Base-by-base conservation (phyloP, 108 stramenopile species). In the Nitzschia sp. region DNA sequence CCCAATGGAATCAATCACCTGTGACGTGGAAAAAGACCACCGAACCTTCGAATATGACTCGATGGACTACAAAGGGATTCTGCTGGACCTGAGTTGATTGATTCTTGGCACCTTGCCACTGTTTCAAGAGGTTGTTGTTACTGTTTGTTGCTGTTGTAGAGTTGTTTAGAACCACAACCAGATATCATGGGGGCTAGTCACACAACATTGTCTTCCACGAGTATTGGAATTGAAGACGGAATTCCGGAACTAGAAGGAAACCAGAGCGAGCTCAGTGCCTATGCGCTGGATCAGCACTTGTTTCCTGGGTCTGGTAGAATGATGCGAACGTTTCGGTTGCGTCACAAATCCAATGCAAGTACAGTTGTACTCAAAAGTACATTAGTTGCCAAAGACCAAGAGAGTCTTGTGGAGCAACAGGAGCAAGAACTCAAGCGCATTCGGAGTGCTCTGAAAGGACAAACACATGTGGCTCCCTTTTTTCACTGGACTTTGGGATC, bases 291-390 rank as follows among this genome's bases (percentile, higher is more conserved):
- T 8, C n/a, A 51, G 20, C 56, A 42, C 9, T 67, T 79, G 38
- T 65, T 70, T 58, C 88, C 91, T 0, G 88, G 84, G 8, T 86
- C 85, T 39, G 91, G 91, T 10, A 81, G 91, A 19, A 88, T 89
- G 85, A 92, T 89, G 91, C 57, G 85, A 55, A 85, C 87, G 8
- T 88, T 83, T 75, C 70, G 83, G 53, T 43, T 92, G 8, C 61
- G 72, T 50, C 82, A 83, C 65, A 74, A 78, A 12, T 57, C 78
- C 44, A 77, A 80, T 72, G 57, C 59, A 65, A 60, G 70, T 50
- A 34, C 44, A 29, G 62, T 76, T 14, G 73, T 78, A 15, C 55
- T 62, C 42, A 81, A 81, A 56, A 43, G 53, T 38, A 72, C 75
- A 71, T 79, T 56, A 53, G 60, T 69, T 7, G 48, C 62, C 38